Evolutionary conservation across 2,329 filamentous ascomycete genomes (phyloP), one percentile per base, ranked within the genome.

Genomic region (Aspergillus terreus): DNA sequence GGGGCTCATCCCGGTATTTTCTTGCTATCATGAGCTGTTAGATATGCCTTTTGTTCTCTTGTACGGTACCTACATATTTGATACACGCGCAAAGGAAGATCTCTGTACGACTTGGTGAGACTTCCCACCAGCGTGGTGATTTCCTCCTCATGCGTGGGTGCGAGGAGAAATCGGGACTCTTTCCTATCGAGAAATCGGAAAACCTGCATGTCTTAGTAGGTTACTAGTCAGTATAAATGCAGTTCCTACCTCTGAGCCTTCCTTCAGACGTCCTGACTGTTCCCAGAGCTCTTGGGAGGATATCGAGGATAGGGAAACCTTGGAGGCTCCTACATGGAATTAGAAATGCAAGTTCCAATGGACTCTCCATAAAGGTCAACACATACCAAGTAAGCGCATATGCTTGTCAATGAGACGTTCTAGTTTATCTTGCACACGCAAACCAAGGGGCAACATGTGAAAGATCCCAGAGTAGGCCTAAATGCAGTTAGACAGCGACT

Each of bases 91-190:
- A 97, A 69, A 0, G 94, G 94, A 7, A 97, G 77, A 42, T 90
- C 85, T 64, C 91, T 92, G 67, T 96, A 92, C 1, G 92, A 96
- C 40, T 85, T 83, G 1, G 92, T 77, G 14, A 85, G 81, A 50
- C 80, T 81, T 4, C 84, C 82, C 1, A 96, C 88, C 2, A 99
- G 76, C 0, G 80, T 76, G 0, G 94, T 99, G 60, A 99, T 94
- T 67, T 99, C 94, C 69, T 99, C 94, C 66, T 99, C 94, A 56
- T 99, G 94, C 0, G 94, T 99, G 1, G 94, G 94, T 1, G 91
- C 87, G 4, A 99, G 80, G 27, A 99, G 78, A 55, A 89, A 89
- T 4, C 81, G 78, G 1, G 81, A 76, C 6, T 87, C 82, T 69
- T 88, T 94, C 50, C 94, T 83, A 70, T 97, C 94, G 42, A 80